These are phyloP conservation scores for Phytophthora rubi DNA, from an alignment of 352 stramenopile species.

Conservation along the genomic window DNA sequence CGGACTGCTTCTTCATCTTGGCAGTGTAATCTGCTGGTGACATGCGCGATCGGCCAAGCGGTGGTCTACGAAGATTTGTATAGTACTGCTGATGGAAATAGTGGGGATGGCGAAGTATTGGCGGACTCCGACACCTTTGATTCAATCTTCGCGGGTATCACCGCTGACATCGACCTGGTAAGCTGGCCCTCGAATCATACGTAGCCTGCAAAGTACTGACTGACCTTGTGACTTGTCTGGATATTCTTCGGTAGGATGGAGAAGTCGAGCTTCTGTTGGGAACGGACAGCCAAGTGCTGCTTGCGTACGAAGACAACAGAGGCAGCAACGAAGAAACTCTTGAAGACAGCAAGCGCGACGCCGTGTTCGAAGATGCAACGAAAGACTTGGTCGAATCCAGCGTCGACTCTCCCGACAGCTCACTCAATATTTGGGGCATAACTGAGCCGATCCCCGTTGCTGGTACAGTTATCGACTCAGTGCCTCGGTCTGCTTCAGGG, in stretches of 20 bases:
- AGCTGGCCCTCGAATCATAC: not conserved
- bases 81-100: conserved; percentile 11
- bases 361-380: conserved; percentile 2
- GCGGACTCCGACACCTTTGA: conserved; percentile 63
- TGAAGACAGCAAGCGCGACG: not conserved
- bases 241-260: conserved; percentile 49
- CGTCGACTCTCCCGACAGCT: conserved; percentile 18
- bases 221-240: not conserved
- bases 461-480: conserved; percentile 3
- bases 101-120: conserved; percentile 38
- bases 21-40: conserved; percentile 64
- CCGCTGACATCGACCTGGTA: conserved; percentile 73
- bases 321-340: not conserved
- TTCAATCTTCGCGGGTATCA: conserved; percentile 61
- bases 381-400: conserved; percentile 8
- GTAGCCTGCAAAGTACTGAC: not conserved
- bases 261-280: conserved; percentile 63
- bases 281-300: conserved; percentile 60
- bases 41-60: conserved; percentile 66
- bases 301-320: conserved; percentile 57
- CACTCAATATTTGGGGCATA: conserved; percentile 40
- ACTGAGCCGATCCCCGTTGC: conserved; percentile 17
- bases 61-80: conserved; percentile 67
- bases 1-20: conserved; percentile 13
- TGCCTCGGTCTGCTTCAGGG: not conserved